Evolutionary conservation across 371 early-diverging fungal species (phyloP), one percentile per base, ranked within the genome.

Genomic region (Saksenaea oblongispora): DNA sequence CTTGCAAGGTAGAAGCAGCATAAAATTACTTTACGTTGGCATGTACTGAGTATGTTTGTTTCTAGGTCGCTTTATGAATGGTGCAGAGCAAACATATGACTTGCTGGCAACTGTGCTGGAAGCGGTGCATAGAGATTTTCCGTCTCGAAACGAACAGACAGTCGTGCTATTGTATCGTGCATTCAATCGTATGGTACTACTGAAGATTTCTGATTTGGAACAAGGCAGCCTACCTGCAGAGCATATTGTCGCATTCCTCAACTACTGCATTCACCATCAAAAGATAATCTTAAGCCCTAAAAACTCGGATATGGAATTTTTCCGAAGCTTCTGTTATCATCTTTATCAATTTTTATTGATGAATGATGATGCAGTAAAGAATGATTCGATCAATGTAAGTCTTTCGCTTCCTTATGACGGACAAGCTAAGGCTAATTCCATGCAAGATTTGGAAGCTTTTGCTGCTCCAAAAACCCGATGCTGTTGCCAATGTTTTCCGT

Each of bases 191-290:
- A 75, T 87, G 59, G 82, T 89, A 15, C 68, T 89, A 11, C 81
- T 86, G 59, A 77, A 79, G 44, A 61, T 87, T 10, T 80, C 75
- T 10, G 79, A 78, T 62, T 58, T 79, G n/a, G 76, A 82, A 41
- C 64, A 78, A 31, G 76, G 58, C 9, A 71, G 70, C 17, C 60
- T 71, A 34, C 63, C 74, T 1, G 31, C 70, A 0, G 59, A 74
- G 4, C 74, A 80, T 28, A 71, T 73, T 18, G 55, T 60, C n/a
- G 82, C 83, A 1, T 82, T 91, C 17, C 61, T 92, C 13, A 79
- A 83, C 51, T 86, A 86, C 63, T 83, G 87, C 44, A 82, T 91
- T 18, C 84, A 87, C 56, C 81, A 89, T 68, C 90, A 92, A 70
- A 87, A 87, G 65, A 76, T 89, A 47, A 81, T 90, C 4, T 64